phyloP scores from a whole-genome alignment of 768 basidiomycete genomes.

The Amylocystis lapponica region DNA sequence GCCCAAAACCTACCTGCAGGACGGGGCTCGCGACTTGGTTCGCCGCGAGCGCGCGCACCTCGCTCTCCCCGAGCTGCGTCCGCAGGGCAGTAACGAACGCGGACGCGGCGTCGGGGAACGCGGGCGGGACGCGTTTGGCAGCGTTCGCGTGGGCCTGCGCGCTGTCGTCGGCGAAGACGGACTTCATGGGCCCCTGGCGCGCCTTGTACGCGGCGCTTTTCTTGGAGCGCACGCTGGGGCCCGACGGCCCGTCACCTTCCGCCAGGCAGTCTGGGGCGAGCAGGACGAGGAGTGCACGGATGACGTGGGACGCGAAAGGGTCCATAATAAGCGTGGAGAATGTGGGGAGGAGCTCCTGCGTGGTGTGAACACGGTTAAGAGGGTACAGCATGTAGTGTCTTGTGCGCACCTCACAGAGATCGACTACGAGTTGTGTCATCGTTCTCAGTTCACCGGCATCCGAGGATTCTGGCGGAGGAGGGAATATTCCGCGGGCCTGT shows the following conservation, averaged over 20 bases:
- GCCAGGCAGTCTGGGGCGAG: constrained; percentile 57
- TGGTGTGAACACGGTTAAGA: not conserved
- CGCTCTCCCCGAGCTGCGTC: constrained; percentile 55
- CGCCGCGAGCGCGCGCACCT: constrained; percentile 70
- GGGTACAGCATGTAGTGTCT: not conserved
- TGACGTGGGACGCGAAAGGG: constrained; percentile 86
- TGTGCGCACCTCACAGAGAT: constrained; percentile 53
- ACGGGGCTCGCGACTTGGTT: constrained; percentile 74
- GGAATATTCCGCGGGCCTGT: constrained; percentile 51
- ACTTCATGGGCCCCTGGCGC: constrained; percentile 75
- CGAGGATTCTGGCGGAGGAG: constrained; percentile 39
- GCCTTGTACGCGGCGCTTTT: constrained; percentile 80
- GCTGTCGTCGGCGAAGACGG: constrained; percentile 52
- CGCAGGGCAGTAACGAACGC: constrained; percentile 47
- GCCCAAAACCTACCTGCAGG: constrained; percentile 47
- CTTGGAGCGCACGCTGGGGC: constrained; percentile 63
- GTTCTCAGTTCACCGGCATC: constrained; percentile 61
- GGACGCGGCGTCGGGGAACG: constrained; percentile 41
- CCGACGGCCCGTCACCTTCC: constrained; percentile 27
- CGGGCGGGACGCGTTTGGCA: constrained; percentile 28
- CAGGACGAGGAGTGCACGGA: constrained; percentile 74
- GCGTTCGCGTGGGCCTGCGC: not conserved
- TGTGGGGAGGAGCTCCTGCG: constrained; percentile 63
- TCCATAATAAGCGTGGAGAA: constrained; percentile 69
- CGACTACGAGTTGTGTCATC: constrained; percentile 55